Conservation (phyloP, 805 yeast genomes). For the Monosporozyma servazzii region DNA sequence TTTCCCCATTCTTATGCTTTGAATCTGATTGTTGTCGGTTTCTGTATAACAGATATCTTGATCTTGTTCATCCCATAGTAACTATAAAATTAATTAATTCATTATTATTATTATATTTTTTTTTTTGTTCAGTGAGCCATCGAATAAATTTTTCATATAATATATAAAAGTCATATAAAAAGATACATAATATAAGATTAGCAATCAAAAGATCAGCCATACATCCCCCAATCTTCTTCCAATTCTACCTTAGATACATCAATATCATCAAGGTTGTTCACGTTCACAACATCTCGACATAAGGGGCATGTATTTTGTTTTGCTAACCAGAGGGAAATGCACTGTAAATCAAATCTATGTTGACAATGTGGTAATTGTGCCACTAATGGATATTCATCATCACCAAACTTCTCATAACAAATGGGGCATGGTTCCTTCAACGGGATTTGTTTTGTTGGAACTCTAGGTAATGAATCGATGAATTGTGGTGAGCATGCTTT, state of each 20-base stretch:
- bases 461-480: slow-evolving; percentile 70
- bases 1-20: slow-evolving; percentile 60
- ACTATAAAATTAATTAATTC: not conserved
- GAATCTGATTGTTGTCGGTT: not conserved
- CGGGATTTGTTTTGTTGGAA: slow-evolving; percentile 37
- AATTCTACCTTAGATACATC: slow-evolving; percentile 48
- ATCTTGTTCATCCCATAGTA: not conserved
- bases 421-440: slow-evolving; percentile 67
- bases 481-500: slow-evolving; percentile 59
- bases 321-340: slow-evolving; percentile 83
- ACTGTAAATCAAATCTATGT: slow-evolving; percentile 81
- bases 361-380: slow-evolving; percentile 68
- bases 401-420: slow-evolving; percentile 63
- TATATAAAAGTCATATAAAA: not conserved
- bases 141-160: slow-evolving; percentile 1
- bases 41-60: not conserved
- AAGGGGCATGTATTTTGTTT: slow-evolving; percentile 73
- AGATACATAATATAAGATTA: not conserved
- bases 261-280: slow-evolving; percentile 31
- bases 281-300: slow-evolving; percentile 65
- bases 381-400: slow-evolving; percentile 70
- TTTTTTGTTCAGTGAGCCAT: not conserved
- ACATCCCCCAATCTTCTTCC: slow-evolving; percentile 72
- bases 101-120: not conserved
- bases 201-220: slow-evolving; percentile 38